Percentiles rank a stretch among this genome's conserved stretches.
phyloP scores from a whole-genome alignment of 1,284 basidiomycete species.

The Ceratobasidium sp. region DNA sequence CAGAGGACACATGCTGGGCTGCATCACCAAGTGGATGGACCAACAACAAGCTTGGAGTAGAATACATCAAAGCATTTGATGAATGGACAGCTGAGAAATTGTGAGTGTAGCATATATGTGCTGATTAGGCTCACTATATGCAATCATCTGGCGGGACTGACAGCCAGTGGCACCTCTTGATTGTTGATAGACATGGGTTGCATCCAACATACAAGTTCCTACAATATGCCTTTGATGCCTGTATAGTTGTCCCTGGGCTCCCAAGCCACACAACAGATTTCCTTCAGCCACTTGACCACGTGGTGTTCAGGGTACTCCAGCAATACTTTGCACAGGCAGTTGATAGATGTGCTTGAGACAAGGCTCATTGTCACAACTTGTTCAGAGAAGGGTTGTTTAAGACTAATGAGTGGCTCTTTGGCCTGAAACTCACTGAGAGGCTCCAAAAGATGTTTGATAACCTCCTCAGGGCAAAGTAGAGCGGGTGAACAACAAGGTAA shows the following conservation, averaged over 20 bases:
- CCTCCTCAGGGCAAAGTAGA: too few relatives aligned
- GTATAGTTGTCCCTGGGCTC: constrained; percentile 50
- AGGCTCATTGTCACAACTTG: constrained; percentile 28
- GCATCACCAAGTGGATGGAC: constrained; percentile 54
- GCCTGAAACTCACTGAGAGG: too few relatives aligned
- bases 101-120: not conserved
- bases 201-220: constrained; percentile 41
- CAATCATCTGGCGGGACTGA: not conserved
- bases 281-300: constrained; percentile 54
- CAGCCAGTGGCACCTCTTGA: constrained; percentile 6
- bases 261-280: constrained; percentile 53
- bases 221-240: constrained; percentile 44
- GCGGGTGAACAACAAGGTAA: too few relatives aligned
- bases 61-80: constrained; percentile 51
- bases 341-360: constrained; percentile 45
- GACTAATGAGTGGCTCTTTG: too few relatives aligned
- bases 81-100: constrained; percentile 42
- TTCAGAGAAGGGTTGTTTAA: too few relatives aligned
- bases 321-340: constrained; percentile 45
- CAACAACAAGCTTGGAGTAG: constrained; percentile 47
- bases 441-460: too few relatives aligned
- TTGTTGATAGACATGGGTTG: constrained; percentile 31
- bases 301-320: constrained; percentile 49
- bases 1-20: not conserved
- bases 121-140: not conserved